Evolutionary conservation across 805 yeast genomes (phyloP), one percentile per base, ranked within the genome.

Genomic region (Hyphopichia homilentoma): DNA sequence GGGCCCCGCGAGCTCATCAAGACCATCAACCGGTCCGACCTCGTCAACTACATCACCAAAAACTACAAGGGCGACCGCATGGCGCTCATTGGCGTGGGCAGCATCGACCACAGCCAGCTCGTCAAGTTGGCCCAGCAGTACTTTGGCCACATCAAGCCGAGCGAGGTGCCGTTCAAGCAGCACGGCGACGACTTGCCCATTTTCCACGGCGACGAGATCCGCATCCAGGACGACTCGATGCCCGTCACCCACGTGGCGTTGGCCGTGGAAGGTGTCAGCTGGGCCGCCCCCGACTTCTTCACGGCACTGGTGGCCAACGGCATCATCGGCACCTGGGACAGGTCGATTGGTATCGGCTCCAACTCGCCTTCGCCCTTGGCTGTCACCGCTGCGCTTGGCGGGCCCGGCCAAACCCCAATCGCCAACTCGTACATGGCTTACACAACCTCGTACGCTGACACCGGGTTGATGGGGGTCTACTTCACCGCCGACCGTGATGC

Each of bases 21-120:
- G 54, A 77, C 88, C 22, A 86, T 93, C 44, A 70, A 81, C 43
- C 74, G 86, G 52, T 65, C 68, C 5, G 96, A 93, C 57, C 70
- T 93, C 53, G 78, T 75, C 35, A 71, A 77, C 45, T 93, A 89
- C 61, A 93, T 93, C 50, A 64, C 72, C 21, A 78, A 81, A 25
- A 93, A 93, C 67, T 93, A 93, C 64, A 84, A 84, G 52, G 95
- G 97, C 25, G 97, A 93, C 62, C 73, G 97, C 52, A 93, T 93
- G 97, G 97, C 93, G 1, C 70, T 93, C n/a, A 95, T 89, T 25
- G 97, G 96, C 25, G 88, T 94, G 1, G 99, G 99, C 15, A 82
- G 89, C 27, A 94, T 93, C 16, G 77, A 86, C 48, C 99, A 93
- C 62, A 84, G 81, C 6, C 79, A 82, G 42, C 75, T 93, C 35